phyloP scores from a whole-genome alignment of 2,329 filamentous ascomycete species.

The Scedosporium boydii region DNA sequence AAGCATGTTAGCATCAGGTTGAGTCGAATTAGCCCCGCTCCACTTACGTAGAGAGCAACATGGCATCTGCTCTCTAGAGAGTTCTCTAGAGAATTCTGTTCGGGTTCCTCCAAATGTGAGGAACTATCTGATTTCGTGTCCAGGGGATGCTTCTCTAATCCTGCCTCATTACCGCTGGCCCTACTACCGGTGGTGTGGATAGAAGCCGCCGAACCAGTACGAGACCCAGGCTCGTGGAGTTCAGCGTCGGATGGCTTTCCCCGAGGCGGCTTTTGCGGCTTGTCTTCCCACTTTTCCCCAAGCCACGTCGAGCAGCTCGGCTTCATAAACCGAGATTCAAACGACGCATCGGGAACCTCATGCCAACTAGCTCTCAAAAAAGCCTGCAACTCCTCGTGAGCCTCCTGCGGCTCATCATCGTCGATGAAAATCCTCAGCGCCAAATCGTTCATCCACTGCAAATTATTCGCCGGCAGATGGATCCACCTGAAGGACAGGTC shows the following conservation, averaged over 20 bases:
- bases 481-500: not conserved
- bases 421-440: not conserved
- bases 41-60: not conserved
- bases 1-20: not conserved
- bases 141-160: not conserved
- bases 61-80: not conserved
- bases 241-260: not conserved
- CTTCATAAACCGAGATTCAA: slow-evolving; percentile 1
- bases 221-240: not conserved
- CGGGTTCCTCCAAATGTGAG: not conserved
- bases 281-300: not conserved
- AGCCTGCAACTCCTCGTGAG: not conserved
- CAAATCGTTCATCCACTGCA: slow-evolving; percentile 1
- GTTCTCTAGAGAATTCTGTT: not conserved
- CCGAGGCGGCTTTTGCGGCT: not conserved
- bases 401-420: not conserved
- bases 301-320: not conserved
- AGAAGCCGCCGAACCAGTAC: too few relatives aligned
- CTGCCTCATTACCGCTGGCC: not conserved
- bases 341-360: slow-evolving; percentile 1
- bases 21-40: not conserved
- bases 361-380: not conserved
- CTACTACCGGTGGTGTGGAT: too few relatives aligned
- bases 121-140: too few relatives aligned
- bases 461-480: slow-evolving; percentile 2